A percentile compares a stretch with the other conserved stretches of the same genome.
Conservation (phyloP, 225 moss, liverwort and hornwort species). For the Pseudisothecium myosuroides region DNA sequence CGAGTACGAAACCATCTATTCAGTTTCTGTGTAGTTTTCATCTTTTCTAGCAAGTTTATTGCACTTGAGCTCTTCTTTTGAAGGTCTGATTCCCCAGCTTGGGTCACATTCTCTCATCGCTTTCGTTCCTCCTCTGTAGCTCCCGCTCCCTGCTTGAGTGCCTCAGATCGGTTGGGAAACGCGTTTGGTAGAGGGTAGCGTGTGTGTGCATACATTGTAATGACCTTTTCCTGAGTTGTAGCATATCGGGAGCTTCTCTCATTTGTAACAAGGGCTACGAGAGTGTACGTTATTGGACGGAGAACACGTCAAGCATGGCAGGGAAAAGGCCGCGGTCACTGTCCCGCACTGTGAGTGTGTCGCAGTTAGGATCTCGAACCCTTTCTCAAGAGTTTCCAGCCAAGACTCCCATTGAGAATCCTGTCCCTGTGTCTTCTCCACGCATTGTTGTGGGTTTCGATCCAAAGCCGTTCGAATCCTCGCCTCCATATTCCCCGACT, state of each 20-base stretch:
- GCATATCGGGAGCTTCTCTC: neutral
- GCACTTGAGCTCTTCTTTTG: neutral
- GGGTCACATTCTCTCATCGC: neutral
- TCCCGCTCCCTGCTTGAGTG: neutral
- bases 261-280: neutral
- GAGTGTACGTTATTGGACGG: neutral
- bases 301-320: constrained; percentile 28
- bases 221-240: constrained; percentile 4
- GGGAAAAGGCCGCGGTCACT: constrained; percentile 72
- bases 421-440: neutral
- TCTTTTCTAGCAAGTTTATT: neutral
- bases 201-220: neutral
- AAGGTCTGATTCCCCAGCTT: neutral
- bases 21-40: neutral
- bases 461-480: constrained; percentile 23
- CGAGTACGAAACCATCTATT: neutral
- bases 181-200: neutral
- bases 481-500: constrained; percentile 1
- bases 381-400: constrained; percentile 48
- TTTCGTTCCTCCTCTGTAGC: neutral
- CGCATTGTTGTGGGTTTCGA: constrained; percentile 86
- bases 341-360: constrained; percentile 75
- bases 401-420: neutral
- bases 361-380: constrained; percentile 45
- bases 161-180: neutral